phyloP scores from a whole-genome alignment of 2,329 filamentous ascomycete species.

The Madurella fahalii region DNA sequence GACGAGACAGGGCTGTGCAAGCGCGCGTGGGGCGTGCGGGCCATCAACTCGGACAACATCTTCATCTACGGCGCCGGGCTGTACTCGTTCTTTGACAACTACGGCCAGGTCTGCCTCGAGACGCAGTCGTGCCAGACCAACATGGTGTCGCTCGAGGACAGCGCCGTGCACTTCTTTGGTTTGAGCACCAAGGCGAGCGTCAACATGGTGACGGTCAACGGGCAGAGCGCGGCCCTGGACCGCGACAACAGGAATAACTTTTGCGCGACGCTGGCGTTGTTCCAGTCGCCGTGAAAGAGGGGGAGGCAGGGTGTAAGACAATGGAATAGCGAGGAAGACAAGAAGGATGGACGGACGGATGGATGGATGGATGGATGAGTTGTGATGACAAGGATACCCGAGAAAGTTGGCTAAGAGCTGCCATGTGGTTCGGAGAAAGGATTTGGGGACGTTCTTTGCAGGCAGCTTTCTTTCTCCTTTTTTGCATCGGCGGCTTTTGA shows the following conservation, averaged over 20 bases:
- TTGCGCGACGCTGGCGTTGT: constrained; percentile 57
- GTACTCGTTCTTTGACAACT: constrained; percentile 84
- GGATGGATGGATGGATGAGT: neutral
- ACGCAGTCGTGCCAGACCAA: constrained; percentile 70
- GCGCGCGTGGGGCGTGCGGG: constrained; percentile 73
- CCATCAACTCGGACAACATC: constrained; percentile 62
- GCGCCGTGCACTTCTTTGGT: constrained; percentile 58
- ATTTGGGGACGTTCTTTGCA: too few relatives aligned
- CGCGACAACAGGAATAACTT: constrained; percentile 63
- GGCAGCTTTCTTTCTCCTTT: too few relatives aligned
- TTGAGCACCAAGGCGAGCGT: constrained; percentile 70
- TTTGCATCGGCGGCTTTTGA: too few relatives aligned
- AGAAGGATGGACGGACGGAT: too few relatives aligned
- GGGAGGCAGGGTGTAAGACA: neutral
- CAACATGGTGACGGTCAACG: constrained; percentile 68
- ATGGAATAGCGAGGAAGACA: neutral
- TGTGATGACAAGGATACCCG: too few relatives aligned
- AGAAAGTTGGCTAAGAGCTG: too few relatives aligned
- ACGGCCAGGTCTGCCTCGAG: constrained; percentile 64
- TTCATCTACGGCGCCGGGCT: constrained; percentile 69
- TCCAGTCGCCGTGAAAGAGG: constrained; percentile 32
- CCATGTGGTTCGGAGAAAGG: too few relatives aligned
- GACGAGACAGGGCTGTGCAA: constrained; percentile 47
- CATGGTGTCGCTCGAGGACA: constrained; percentile 70
- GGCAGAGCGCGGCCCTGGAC: constrained; percentile 49